Evolutionary conservation across 106 monocot genomes (phyloP).

Genomic region (Dactylorhiza incarnata): DNA sequence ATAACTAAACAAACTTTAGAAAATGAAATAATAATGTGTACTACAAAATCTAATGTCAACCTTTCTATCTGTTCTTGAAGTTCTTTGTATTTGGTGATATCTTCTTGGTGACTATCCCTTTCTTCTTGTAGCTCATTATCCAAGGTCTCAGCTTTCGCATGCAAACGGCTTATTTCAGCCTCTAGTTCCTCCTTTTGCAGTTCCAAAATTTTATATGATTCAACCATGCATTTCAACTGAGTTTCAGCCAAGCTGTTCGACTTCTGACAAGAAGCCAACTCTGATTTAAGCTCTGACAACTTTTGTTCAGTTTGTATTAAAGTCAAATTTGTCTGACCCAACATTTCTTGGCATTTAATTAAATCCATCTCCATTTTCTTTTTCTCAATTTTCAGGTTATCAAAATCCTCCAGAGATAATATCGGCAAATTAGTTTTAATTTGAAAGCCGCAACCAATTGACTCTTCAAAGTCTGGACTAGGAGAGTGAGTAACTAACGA

Average conservation of each 20-base stretch:
- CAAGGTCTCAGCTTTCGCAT: constrained; percentile 42
- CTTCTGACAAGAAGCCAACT: constrained; percentile 56
- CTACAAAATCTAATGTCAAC: constrained; percentile 19
- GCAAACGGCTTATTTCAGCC: constrained; percentile 42
- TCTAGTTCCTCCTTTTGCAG: constrained; percentile 46
- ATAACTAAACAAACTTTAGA: not conserved
- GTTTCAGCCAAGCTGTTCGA: constrained; percentile 79
- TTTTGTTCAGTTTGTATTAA: constrained; percentile 17
- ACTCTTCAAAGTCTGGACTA: not conserved
- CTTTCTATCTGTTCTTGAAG: constrained; percentile 77
- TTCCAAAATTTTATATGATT: constrained; percentile 80
- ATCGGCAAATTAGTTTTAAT: not conserved
- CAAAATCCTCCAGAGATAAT: constrained; percentile 34
- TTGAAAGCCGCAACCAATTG: not conserved
- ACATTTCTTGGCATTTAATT: constrained; percentile 15
- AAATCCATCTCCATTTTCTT: constrained; percentile 7
- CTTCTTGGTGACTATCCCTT: constrained; percentile 52
- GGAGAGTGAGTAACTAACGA: not conserved
- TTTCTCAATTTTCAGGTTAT: constrained; percentile 66
- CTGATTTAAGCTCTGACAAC: constrained; percentile 33
- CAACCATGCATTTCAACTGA: constrained; percentile 93
- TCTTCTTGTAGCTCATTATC: constrained; percentile 64
- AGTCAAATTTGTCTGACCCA: constrained; percentile 19
- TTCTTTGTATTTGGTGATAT: constrained; percentile 46
- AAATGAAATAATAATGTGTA: not conserved